These are phyloP conservation scores for Backusella parvicylindrica DNA, from an alignment of 192 early-diverging fungal species.

Conservation along the genomic window DNA sequence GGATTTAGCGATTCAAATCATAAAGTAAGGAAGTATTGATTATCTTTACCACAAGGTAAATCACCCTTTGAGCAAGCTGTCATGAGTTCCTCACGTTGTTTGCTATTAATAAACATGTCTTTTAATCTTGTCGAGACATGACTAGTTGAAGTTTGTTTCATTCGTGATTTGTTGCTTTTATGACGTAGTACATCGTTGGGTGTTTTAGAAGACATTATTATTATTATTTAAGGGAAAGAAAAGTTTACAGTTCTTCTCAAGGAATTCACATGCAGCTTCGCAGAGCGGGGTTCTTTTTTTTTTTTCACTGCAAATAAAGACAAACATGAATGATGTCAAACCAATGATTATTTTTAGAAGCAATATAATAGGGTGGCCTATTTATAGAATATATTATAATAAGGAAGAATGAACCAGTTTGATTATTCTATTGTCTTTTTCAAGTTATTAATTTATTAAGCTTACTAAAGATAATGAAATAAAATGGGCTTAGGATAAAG, in stretches of 20 bases:
- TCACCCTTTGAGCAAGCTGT: constrained; percentile 28
- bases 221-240: background rate
- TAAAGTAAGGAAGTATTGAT: background rate
- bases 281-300: no score
- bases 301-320: no score
- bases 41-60: constrained; percentile 18
- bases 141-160: background rate
- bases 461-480: no score
- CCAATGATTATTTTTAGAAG: no score
- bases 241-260: background rate
- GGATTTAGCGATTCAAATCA: background rate
- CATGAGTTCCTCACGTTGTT: constrained; percentile 28
- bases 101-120: constrained; percentile 23
- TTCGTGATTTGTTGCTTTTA: background rate
- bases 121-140: constrained; percentile 6
- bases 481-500: no score
- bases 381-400: no score
- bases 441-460: no score
- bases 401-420: no score
- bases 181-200: background rate
- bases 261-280: no score
- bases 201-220: background rate
- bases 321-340: no score
- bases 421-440: no score
- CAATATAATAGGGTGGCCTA: no score